These are phyloP conservation scores for Cantharellus anzutake DNA, from an alignment of 768 basidiomycete species.

Conservation along the genomic window DNA sequence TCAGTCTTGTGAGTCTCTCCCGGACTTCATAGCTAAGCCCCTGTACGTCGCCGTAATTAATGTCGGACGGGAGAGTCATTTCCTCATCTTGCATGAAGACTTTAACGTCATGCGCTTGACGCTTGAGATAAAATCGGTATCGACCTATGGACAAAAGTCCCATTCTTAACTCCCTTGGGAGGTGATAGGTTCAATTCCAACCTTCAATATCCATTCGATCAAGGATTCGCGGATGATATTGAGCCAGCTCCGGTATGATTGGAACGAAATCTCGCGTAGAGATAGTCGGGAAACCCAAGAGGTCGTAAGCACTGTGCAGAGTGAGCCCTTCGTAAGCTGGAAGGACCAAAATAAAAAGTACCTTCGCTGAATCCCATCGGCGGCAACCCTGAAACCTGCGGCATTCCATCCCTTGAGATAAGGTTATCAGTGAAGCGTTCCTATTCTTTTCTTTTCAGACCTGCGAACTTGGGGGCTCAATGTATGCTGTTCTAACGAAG, in stretches of 20 bases:
- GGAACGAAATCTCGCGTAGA: constrained; percentile 23
- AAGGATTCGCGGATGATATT: constrained; percentile 32
- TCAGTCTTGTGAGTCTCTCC: constrained; percentile 37
- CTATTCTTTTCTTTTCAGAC: background rate
- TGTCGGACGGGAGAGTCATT: constrained; percentile 41
- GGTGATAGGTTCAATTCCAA: constrained; percentile 10
- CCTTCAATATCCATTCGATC: constrained; percentile 56
- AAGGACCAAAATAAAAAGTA: constrained; percentile 7
- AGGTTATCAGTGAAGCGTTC: background rate
- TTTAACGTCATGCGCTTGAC: constrained; percentile 59
- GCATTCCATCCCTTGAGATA: constrained; percentile 22
- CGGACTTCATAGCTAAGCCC: constrained; percentile 63
- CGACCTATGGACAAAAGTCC: constrained; percentile 5
- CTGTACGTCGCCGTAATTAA: constrained; percentile 46
- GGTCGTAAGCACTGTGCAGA: constrained; percentile 44
- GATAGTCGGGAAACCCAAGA: constrained; percentile 42
- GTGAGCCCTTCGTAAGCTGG: background rate
- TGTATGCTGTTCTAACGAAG: constrained; percentile 18
- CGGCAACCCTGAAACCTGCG: constrained; percentile 23
- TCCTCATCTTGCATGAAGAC: constrained; percentile 61
- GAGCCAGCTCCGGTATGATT: constrained; percentile 30
- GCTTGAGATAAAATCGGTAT: constrained; percentile 28
- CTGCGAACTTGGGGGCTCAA: constrained; percentile 25
- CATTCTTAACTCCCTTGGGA: background rate
- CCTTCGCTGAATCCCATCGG: constrained; percentile 30